Conservation (phyloP, 2,329 filamentous ascomycete genomes). For the Xylariomycetidae sp. region DNA sequence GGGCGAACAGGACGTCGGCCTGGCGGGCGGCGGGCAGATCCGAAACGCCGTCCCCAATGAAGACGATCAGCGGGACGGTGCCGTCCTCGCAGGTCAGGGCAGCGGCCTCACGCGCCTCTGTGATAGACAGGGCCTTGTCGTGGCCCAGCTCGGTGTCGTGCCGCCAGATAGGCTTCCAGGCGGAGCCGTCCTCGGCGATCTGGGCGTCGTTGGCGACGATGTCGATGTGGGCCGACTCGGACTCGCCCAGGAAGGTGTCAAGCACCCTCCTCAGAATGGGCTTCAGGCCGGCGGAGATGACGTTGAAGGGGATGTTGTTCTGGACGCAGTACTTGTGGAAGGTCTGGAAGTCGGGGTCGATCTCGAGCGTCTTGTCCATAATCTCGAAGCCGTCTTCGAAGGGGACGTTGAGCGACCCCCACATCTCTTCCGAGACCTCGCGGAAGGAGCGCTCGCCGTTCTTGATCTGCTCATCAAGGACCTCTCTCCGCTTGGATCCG, state of each 20-base stretch:
- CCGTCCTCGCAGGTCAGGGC: conserved; percentile 52
- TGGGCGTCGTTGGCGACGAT: conserved; percentile 65
- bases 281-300: conserved; percentile 65
- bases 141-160: conserved; percentile 62
- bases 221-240: conserved; percentile 53
- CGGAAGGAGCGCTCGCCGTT: conserved; percentile 61
- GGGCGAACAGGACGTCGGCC: conserved; percentile 64
- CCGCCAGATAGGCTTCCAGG: conserved; percentile 64
- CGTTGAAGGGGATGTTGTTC: conserved; percentile 63
- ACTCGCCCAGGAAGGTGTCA: conserved; percentile 60
- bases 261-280: conserved; percentile 58
- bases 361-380: conserved; percentile 57
- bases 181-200: conserved; percentile 51
- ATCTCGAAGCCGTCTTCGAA: conserved; percentile 65
- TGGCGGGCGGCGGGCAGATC: conserved; percentile 62
- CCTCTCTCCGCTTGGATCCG: conserved; percentile 48
- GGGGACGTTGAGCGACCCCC: conserved; percentile 60
- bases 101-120: conserved; percentile 53
- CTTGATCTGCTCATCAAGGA: conserved; percentile 61
- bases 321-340: conserved; percentile 62
- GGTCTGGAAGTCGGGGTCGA: conserved; percentile 58
- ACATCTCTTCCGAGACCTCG: conserved; percentile 69
- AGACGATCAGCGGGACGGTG: conserved; percentile 61
- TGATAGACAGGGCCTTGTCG: conserved; percentile 62
- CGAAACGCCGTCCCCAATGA: conserved; percentile 66